phyloP scores from a whole-genome alignment of 2,329 filamentous ascomycete genomes.

The Aspergillus pseudoglaucus region DNA sequence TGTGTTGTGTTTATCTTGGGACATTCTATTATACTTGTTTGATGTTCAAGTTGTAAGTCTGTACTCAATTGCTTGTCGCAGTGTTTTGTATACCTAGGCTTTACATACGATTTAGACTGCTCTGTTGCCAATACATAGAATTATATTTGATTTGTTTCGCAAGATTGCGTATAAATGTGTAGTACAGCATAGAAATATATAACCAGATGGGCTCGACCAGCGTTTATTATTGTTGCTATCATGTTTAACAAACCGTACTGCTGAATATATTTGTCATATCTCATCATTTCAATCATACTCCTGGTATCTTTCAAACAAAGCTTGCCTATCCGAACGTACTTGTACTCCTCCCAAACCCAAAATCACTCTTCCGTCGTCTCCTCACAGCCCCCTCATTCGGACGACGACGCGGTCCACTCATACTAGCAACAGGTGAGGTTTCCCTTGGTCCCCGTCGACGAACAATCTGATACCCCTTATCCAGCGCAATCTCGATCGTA shows the following conservation, averaged over 20 bases:
- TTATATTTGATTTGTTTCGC: too few species aligned
- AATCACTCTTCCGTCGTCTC: conserved; percentile 15
- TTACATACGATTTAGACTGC: too few species aligned
- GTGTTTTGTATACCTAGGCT: too few species aligned
- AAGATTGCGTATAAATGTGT: too few species aligned
- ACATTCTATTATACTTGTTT: background rate
- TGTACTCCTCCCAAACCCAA: conserved; percentile 12
- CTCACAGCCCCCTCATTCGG: conserved; percentile 25
- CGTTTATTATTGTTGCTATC: background rate
- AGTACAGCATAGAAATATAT: too few species aligned
- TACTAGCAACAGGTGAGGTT: conserved; percentile 6
- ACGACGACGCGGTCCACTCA: conserved; percentile 10
- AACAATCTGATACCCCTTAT: conserved; percentile 75
- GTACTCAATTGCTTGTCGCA: too few species aligned
- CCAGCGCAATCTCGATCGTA: conserved; percentile 79
- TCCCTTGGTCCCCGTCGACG: conserved; percentile 41
- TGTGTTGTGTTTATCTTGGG: background rate
- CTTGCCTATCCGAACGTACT: conserved; percentile 1
- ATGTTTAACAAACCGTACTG: background rate
- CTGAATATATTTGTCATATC: background rate
- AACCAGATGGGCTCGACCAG: too few species aligned
- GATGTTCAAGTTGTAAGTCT: too few species aligned
- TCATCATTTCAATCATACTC: conserved; percentile 7
- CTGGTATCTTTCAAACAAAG: conserved; percentile 3
- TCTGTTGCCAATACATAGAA: too few species aligned